A percentile compares a stretch with the other conserved stretches of the same genome.
Evolutionary conservation across 495 filamentous ascomycete species (phyloP).

Genomic region (Immersiella caudata): DNA sequence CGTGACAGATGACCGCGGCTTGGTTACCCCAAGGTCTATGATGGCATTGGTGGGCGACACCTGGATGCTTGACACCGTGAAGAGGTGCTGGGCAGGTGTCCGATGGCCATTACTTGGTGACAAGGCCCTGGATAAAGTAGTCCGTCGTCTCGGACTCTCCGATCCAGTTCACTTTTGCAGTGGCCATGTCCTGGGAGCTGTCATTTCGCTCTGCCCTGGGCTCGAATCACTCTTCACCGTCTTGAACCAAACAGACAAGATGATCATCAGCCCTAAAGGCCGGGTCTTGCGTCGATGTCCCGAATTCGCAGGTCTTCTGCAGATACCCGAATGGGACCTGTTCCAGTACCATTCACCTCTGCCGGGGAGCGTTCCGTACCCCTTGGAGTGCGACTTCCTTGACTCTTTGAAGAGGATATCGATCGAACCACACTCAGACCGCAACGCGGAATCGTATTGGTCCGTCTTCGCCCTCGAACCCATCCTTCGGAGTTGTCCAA

Average conservation of each 20-base stretch:
- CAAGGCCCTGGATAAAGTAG: background rate
- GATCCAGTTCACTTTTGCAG: background rate
- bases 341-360: background rate
- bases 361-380: background rate
- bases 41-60: slow-evolving; percentile 10
- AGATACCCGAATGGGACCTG: slow-evolving; percentile 11
- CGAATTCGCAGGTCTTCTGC: slow-evolving; percentile 6
- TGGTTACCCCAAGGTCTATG: background rate
- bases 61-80: background rate
- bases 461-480: slow-evolving; percentile 8
- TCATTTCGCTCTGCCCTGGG: background rate
- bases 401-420: background rate
- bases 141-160: background rate
- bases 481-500: slow-evolving; percentile 4
- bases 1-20: background rate
- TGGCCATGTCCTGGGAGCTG: slow-evolving; percentile 7
- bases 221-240: background rate
- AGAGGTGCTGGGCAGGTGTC: background rate
- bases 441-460: slow-evolving; percentile 9
- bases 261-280: slow-evolving; percentile 9
- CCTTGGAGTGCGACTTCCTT: background rate
- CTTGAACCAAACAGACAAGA: slow-evolving; percentile 2
- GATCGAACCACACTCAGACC: slow-evolving; percentile 11
- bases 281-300: slow-evolving; percentile 14
- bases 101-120: background rate